Evolutionary conservation across 148 eudicot genomes (phyloP), one percentile per base, ranked within the genome.

Genomic region (Beta vulgaris): DNA sequence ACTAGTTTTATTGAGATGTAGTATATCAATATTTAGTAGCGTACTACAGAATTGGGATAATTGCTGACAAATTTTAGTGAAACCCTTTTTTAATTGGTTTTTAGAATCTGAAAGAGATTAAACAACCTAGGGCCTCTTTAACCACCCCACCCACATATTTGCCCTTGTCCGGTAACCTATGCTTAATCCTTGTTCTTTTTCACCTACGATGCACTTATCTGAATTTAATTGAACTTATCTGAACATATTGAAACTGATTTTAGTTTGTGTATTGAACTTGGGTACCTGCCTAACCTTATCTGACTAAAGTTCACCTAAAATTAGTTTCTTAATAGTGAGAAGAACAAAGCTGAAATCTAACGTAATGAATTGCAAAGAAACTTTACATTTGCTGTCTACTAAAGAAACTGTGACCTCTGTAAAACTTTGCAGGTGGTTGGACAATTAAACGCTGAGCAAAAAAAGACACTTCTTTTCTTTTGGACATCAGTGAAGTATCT

Each of bases 401-500:
- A 21, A 71, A 68, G 7, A 48, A 18, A 18, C 64, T 23, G 25
- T 51, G n/a, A 59, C 53, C 6, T 46, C 29, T 66, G 55, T 23
- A 34, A 40, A 69, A 36, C 48, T 51, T 64, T 77, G 77, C 85
- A 91, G 98, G 85, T 87, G 66, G 88, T 94, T 14, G 89, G 57
- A 61, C 68, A 70, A 61, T 87, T 94, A 87, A 80, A 83, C 31
- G 82, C 84, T 29, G 88, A 87, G 79, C 92, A 91, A 82, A 92
- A 76, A 83, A 90, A 67, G 73, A 83, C 81, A 19, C 93, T 94
- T 69, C 98, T 94, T 65, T 91, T 90, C 89, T 94, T 94, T 72
- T 94, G 98, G 98, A 94, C 98, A 54, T 90, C 97, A 35, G 63
- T 94, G 37, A 94, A 91, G 73, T 85, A 88, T 77, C 85, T 94